Evolutionary conservation across 805 yeast species (phyloP), one percentile per base, ranked within the genome.

Genomic region (Zygoascus bituminiphila): DNA sequence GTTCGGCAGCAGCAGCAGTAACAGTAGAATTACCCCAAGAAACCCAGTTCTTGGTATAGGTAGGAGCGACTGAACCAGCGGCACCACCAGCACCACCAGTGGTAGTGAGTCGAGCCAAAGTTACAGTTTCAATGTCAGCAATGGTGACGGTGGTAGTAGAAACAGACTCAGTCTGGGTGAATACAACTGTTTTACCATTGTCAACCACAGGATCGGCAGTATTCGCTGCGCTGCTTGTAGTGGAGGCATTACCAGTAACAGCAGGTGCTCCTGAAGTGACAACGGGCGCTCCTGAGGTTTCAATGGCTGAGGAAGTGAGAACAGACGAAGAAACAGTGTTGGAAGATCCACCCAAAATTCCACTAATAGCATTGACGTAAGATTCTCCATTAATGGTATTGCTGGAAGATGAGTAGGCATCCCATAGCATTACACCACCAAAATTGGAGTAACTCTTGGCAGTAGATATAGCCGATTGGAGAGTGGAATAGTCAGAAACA

Each of bases 361-460:
- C 51, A 61, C 76, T 76, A 63, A 79, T 60, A 36, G 66, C 69
- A 26, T 60, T 62, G 12, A 73, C 74, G 52, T 73, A 76, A 12
- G 72, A 53, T 22, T 54, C 58, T 33, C 76, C 82, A 50, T 70
- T 69, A 33, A 71, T 69, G 47, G 73, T 69, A 54, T 77, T 73
- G 51, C 71, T 64, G 57, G 75, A 74, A 17, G 77, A 77, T 54
- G 78, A 78, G 8, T 82, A 71, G 14, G 88, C 85, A 56, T 88
- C 95, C 97, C 98, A 89, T 52, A 88, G 68, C 75, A 83, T 78
- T 59, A 89, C 77, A 29, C 88, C 84, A 20, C 83, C 83, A 56
- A 88, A 76, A 51, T 78, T 42, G 8, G 53, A 33, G 26, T 45
- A 46, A 31, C 44, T 23, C 7, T 51, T n/a, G 24, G 72, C 54